Base-by-base conservation (phyloP, 139 green algal species). In the Diplosphaera chodatii region DNA sequence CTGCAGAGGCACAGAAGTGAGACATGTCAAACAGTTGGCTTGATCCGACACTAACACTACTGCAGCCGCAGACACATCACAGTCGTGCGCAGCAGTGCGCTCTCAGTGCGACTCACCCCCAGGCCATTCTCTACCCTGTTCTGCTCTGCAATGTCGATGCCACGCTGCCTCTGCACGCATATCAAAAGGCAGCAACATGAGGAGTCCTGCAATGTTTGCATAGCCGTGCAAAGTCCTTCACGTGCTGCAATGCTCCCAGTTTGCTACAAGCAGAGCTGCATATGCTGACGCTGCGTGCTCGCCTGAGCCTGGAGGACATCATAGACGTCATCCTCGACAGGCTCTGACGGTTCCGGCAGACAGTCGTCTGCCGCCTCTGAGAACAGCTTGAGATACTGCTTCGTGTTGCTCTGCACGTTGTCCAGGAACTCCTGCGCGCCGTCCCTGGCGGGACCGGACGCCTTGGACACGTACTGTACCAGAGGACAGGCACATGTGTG, bases 291-390 rank as follows among this genome's bases (percentile, higher is more conserved):
- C n/a, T n/a, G n/a, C n/a, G n/a, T n/a, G n/a, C n/a, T n/a, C n/a
- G n/a, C 86, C 80, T 91, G 83, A n/a, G 87, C 79, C 18, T 82
- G 66, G 32, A 97, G 83, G 4, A 93, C 84, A 74, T 97, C 91
- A 76, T 89, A 96, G 20, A 93, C 84, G 75, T 96, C 90, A 33
- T 89, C 82, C 30, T 78, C 69, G 8, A 88, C 30, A 27, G 74
- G 69, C 15, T 34, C n/a, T 16, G 79, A 85, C 10, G 91, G 69
- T 1, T 72, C 40, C 21, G 91, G 91, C 81, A 98, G 84, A 23
- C 82, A 59, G 22, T 73, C 72, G 72, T 98, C 93, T 16, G 91
- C 93, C 21, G 89, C 91, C 30, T 92, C 83, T 4, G 85, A 79
- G 59, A 98, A 84, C 16, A 98, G 72, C 25, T 76, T 74, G 4